Base-by-base conservation (phyloP, 345 rosid species). In the Mallotus nudiflorus region DNA sequence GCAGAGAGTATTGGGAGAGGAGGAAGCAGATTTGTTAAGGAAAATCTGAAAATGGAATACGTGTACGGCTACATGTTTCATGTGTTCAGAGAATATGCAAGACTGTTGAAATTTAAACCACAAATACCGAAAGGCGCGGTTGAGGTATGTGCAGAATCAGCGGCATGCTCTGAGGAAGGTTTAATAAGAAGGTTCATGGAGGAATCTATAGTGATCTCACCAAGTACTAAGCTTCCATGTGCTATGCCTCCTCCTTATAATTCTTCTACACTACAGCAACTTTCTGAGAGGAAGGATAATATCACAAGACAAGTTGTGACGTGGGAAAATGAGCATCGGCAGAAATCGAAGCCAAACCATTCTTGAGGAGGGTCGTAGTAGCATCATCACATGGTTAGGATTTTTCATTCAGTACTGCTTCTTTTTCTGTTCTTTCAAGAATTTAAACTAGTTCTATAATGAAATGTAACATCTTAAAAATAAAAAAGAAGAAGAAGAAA, bases 1-100 rank as follows among this genome's bases (percentile, higher is more conserved):
- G 97, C 93, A 20, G 71, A 78, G 45, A 85, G 78, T 40, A 85
- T 89, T 4, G 97, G 90, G 2, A 80, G 82, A 62, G 89, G 83
- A 16, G 90, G 83, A 20, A 76, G 93, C 44, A 77, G 65, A n/a
- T 89, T 69, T 81, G 75, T 86, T 0, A 83, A 75, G 42, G 83
- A 88, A 19, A 84, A 86, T 45, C 67, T 89, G 60, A 83, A 75
- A 53, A 85, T 91, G 93, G 85, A 77, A 9, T 51, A 71, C 15
- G 86, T 89, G 37, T 91, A 91, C 37, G 97, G 82, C 72, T 88
- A 89, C 84, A 86, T 88, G 88, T 82, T 88, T 31, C 92, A 89
- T 84, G 35, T 87, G 40, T 60, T 92, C 58, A 86, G 72, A 2
- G 90, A 88, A 56, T 92, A 92, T 40, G 82, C 85, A 0, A 84